These are phyloP conservation scores for Phytophthora sp. DNA, from an alignment of 352 stramenopile genomes.

Conservation along the genomic window DNA sequence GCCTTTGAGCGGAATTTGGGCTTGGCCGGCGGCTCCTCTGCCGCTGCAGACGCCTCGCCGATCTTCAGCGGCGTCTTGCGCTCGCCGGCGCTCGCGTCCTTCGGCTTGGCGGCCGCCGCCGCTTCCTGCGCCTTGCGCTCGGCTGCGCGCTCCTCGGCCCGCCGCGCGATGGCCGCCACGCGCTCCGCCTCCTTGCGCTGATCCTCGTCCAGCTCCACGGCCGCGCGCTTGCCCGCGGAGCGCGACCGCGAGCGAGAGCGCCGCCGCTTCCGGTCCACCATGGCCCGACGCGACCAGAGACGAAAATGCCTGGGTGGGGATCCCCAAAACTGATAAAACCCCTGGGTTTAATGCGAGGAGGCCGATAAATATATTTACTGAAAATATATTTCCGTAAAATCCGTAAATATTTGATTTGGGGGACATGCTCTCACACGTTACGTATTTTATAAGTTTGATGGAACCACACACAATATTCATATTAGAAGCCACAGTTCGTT, in stretches of 20 bases:
- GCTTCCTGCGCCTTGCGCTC: constrained; percentile 37
- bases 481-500: neutral
- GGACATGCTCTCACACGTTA: neutral
- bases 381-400: neutral
- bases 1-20: constrained; percentile 82
- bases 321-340: too few species aligned
- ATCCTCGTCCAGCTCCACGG: constrained; percentile 28
- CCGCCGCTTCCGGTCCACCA: constrained; percentile 57
- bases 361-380: constrained; percentile 5
- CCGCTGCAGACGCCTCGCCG: neutral
- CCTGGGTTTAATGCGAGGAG: too few species aligned
- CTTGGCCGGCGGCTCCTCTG: constrained; percentile 26
- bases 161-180: constrained; percentile 70
- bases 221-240: constrained; percentile 20
- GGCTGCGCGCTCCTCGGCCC: constrained; percentile 67
- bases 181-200: constrained; percentile 69
- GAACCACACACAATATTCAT: neutral
- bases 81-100: constrained; percentile 16
- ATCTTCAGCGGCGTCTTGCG: constrained; percentile 50
- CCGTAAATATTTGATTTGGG: neutral
- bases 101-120: neutral
- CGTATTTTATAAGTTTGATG: neutral
- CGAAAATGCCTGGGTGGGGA: too few species aligned
- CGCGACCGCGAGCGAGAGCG: constrained; percentile 49
- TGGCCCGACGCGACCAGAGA: too few species aligned